Base-by-base conservation (phyloP, 1,139 yeast genomes). In the Protomyces macrosporus region DNA sequence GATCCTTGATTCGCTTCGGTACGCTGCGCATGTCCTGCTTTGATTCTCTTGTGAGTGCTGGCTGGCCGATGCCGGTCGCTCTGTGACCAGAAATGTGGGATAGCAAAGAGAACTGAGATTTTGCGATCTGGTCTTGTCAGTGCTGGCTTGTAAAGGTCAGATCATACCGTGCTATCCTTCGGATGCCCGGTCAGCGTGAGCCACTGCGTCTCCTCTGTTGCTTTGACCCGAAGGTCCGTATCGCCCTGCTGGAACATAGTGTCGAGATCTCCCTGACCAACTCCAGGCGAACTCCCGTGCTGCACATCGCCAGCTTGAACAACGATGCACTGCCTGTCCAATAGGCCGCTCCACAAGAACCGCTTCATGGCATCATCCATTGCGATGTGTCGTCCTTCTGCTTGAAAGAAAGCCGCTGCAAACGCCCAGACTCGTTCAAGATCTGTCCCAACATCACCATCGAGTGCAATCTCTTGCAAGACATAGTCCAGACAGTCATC, bases 11-110 rank as follows among this genome's bases (percentile, higher is more conserved):
- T 3, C 62, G 55, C 4, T 55, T 50, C 6, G 62, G 62, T n/a
- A 55, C 62, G 45, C 62, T 58, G n/a, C 62, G 53, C 52, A 51
- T 51, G 45, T 58, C 62, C 45, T 58, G 62, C 6, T 56, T 56
- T 6, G 62, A 40, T 42, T 36, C 12, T 32, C 30, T 51, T 40
- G 34, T 51, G 42, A 58, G 39, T 9, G 51, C 62, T 23, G 35
- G 10, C 56, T 39, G 37, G 7, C 45, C 16, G n/a, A 58, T 35
- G 42, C 62, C 62, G 34, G 33, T 34, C 53, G 36, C 52, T 16
- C 54, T 34, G 7, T 33, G 33, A 34, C 53, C 32, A 1, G 62
- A 58, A 9, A 58, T 42, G 16, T 55, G 51, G 9, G 62, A 58
- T 10, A 58, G 36, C 30, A 55, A 42, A 12, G 45, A 51, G 30